Evolutionary conservation across 805 yeast genomes (phyloP), one percentile per base, ranked within the genome.

Genomic region (Zygosaccharomyces rouxii): DNA sequence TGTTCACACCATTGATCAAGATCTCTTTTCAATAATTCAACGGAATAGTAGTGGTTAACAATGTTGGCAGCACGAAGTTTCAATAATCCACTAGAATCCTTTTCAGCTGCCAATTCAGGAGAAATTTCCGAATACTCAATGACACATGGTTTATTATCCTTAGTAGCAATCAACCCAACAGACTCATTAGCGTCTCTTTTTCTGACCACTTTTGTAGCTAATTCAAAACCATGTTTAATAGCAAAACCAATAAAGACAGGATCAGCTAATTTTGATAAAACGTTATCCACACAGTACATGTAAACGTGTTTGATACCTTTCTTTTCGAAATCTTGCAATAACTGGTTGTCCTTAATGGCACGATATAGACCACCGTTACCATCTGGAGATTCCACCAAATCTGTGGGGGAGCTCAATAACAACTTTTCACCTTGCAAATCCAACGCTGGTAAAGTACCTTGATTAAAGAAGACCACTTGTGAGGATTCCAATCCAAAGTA

Each of bases 301-400:
- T 94, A 97, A 52, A 94, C 76, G 64, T 94, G 98, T 67, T 87
- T 80, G 54, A 92, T 80, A 5, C 89, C 89, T 48, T 81, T 81
- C 6, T 57, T 51, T 25, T 70, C 61, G 64, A 94, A 79, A 64
- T 92, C 96, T 5, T 78, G 77, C 28, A 94, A 60, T 16, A 90
- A 71, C 2, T 79, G 77, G 55, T 83, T 78, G 38, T 77, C 77
- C 57, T 71, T 69, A 35, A 94, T 74, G 0, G 97, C 98, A 61
- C 81, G 84, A 71, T 94, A 94, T 44, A 94, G 73, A 1, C 99
- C 99, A 50, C 99, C 99, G 66, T 94, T 94, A 1, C 99, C 99
- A 68, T 94, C 98, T 1, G 99, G 99, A 5, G 97, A 86, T 59
- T 86, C 85, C 23, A 89, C 83, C 33, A 88, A 75, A 22, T 74